Evolutionary conservation across 2,329 filamentous ascomycete genomes (phyloP), one percentile per base, ranked within the genome.

Genomic region (Calycina marina): DNA sequence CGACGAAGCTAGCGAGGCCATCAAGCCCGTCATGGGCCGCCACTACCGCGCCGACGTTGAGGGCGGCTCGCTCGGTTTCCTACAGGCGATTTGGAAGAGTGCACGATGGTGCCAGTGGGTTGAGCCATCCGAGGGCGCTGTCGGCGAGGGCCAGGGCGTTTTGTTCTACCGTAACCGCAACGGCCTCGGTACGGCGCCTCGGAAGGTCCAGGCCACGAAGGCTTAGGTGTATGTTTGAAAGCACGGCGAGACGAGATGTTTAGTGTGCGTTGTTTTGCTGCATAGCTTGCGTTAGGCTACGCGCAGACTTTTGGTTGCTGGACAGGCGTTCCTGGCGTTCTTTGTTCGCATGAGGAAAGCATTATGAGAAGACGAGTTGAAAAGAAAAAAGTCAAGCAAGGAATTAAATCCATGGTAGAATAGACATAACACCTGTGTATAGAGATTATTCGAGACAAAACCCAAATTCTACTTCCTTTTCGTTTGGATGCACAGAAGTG

Each of bases 91-190:
- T 55, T 98, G 75, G 71, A 78, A 62, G 45, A 81, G 72, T 49
- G 74, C 82, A 26, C 75, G 90, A 40, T 74, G 69, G 73, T 98
- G 90, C 71, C 85, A 96, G 59, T 98, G 85, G 83, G 86, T 98
- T 41, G 90, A 98, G 74, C 84, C 86, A 35, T 85, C 74, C 51
- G 79, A 74, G 48, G 83, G 73, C 33, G 81, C 85, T 31, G 59
- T 74, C 53, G 88, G 84, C 18, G 77, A 86, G 49, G 77, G 75
- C 55, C 79, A 84, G 63, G 76, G 79, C 40, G 77, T 98, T 17
- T 93, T 94, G 34, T 98, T 98, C 72, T 98, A 81, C 78, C 76
- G 88, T 53, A 98, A 98, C 69, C 69, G 69, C 49, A 98, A 96
- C 61, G 81, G 83, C 13, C 62, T 93, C 14, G 90, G 90, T 44